These are phyloP conservation scores for Biancaea sappan DNA, from an alignment of 306 rosid species.

Conservation along the genomic window DNA sequence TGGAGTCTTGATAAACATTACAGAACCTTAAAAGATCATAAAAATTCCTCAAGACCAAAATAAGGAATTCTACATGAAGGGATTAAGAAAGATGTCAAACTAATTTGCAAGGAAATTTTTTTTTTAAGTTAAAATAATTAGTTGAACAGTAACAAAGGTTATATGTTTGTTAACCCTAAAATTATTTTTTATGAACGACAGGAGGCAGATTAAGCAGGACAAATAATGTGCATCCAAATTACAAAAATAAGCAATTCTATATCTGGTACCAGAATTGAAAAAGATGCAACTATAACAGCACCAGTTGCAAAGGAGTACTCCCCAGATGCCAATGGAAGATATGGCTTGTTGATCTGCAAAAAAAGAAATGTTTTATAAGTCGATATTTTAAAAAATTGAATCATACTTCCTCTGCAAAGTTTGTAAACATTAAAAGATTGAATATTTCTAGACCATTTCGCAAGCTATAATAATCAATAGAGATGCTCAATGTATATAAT, in stretches of 20 bases:
- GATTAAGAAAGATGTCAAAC: not conserved
- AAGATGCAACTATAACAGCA: constrained; percentile 63
- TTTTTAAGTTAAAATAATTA: not conserved
- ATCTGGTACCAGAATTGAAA: constrained; percentile 67
- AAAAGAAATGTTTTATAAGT: constrained; percentile 26
- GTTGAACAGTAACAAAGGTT: not conserved
- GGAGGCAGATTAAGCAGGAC: constrained; percentile 1
- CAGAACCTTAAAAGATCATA: not conserved
- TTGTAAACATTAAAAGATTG: constrained; percentile 13
- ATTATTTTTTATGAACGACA: not conserved
- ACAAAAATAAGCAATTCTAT: constrained; percentile 13
- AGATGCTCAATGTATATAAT: not conserved
- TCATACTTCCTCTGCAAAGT: constrained; percentile 3
- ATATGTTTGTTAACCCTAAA: not conserved
- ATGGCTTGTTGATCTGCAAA: constrained; percentile 91
- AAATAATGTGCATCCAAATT: not conserved
- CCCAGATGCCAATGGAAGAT: constrained; percentile 98
- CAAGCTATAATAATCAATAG: not conserved
- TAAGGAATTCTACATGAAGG: not conserved
- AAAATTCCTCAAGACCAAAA: not conserved
- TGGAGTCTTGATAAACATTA: not conserved
- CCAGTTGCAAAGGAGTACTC: constrained; percentile 88
- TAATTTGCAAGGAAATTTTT: not conserved
- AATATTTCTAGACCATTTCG: constrained; percentile 8
- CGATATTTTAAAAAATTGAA: constrained; percentile 27